Percentiles rank a stretch among this genome's conserved stretches.
These are phyloP conservation scores for Geotrichum australiense DNA, from an alignment of 1,139 yeast species.

Conservation along the genomic window DNA sequence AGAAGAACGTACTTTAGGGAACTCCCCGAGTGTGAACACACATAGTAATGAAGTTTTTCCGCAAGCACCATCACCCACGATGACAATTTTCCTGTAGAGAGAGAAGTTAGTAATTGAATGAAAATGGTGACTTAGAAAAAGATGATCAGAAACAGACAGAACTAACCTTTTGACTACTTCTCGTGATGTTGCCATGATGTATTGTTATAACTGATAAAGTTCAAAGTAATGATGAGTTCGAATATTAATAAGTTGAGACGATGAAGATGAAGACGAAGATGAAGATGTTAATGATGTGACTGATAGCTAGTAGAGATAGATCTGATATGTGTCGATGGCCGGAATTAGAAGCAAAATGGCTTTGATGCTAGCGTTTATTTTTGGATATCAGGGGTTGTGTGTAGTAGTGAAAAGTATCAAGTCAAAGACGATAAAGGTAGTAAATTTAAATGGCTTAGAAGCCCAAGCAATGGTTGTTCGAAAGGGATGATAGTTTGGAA, in stretches of 20 bases:
- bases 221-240: too few species aligned
- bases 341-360: too few species aligned
- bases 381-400: too few species aligned
- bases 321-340: too few species aligned
- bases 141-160: neutral
- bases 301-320: neutral
- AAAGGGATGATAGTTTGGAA: too few species aligned
- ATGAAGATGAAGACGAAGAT: neutral
- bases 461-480: too few species aligned
- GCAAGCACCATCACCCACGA: constrained; percentile 94
- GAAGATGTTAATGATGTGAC: neutral
- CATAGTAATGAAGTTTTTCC: constrained; percentile 89
- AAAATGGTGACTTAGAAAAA: neutral
- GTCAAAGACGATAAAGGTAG: too few species aligned
- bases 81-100: constrained; percentile 59
- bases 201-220: neutral
- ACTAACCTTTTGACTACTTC: constrained; percentile 17
- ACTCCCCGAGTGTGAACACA: constrained; percentile 84
- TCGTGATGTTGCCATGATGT: constrained; percentile 16
- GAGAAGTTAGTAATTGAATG: constrained; percentile 1
- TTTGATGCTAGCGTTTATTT: too few species aligned
- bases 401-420: too few species aligned
- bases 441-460: too few species aligned
- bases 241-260: neutral
- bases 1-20: constrained; percentile 34